Conservation (phyloP, 495 filamentous ascomycete species). For the Lophium mytilinum region DNA sequence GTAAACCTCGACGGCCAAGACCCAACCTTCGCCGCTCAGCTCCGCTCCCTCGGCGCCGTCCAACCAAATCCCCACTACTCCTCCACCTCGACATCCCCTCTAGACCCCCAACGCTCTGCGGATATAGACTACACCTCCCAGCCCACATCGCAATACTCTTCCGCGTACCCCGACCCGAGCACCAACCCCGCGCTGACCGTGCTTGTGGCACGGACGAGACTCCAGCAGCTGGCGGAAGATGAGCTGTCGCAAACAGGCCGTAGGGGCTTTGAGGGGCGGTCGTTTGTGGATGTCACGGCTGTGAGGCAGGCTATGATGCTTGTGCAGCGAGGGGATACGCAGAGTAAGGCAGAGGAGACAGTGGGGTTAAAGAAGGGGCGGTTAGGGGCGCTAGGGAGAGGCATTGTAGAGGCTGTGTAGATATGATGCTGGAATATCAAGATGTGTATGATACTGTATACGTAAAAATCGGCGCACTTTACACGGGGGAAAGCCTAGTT, state of each 20-base stretch:
- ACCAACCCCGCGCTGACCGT: constrained; percentile 50
- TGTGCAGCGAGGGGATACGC: constrained; percentile 44
- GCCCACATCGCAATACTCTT: constrained; percentile 12
- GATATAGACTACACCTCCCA: constrained; percentile 9
- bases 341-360: constrained; percentile 49
- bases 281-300: constrained; percentile 54
- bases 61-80: constrained; percentile 52
- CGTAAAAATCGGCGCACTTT: too few relatives aligned
- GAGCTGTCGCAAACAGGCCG: constrained; percentile 45
- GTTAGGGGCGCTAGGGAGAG: constrained; percentile 45
- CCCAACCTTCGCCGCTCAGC: constrained; percentile 53
- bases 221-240: constrained; percentile 52
- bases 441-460: too few relatives aligned
- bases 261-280: constrained; percentile 41
- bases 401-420: constrained; percentile 11
- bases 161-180: constrained; percentile 41
- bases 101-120: constrained; percentile 18
- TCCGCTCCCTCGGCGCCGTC: constrained; percentile 57
- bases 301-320: constrained; percentile 53
- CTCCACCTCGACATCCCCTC: constrained; percentile 43
- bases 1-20: constrained; percentile 60
- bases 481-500: too few relatives aligned
- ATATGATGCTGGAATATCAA: too few relatives aligned
- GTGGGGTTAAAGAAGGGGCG: constrained; percentile 52
- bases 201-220: constrained; percentile 45